Evolutionary conservation across 257 asterid genomes (phyloP), one percentile per base, ranked within the genome.

Genomic region (Nicotiana benthamiana): DNA sequence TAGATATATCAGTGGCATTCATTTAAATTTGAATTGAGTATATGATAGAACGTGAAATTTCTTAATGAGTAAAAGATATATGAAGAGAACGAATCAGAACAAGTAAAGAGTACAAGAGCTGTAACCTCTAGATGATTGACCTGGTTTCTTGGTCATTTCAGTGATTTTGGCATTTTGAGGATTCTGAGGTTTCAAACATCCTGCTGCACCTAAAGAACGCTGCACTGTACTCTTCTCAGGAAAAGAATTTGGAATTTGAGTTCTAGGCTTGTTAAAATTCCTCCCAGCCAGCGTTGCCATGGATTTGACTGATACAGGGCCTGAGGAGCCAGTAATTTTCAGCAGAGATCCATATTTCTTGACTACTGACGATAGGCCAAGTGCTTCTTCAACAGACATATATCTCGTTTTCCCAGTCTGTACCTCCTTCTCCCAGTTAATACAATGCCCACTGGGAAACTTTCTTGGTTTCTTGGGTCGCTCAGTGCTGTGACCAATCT

Each of bases 331-430:
- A 34, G 79, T 15, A 68, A 15, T 22, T 63, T 36, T 84, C 16
- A 79, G 59, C 7, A 77, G 62, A 78, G 81, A 68, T 28, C 32
- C 54, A 53, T 68, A 18, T 26, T 13, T 79, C n/a, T 22, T 81
- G 80, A 85, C 83, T 54, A 88, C 91, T 34, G 89, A 77, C 6
- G 89, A 79, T 60, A 93, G 90, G 87, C 1, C 81, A 48, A 91
- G 80, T 27, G 90, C 96, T 81, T 91, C 95, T 11, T 82, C 70
- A 70, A 83, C 85, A 67, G 87, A 52, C 54, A 94, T 51, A 83
- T 83, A 90, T 79, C 83, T 86, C 9, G 90, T 87, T 84, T 87
- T 94, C 79, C 95, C 91, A n/a, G 81, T 83, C 64, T 52, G 74
- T 22, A 87, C 88, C 88, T 75, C 79, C 84, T 86, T 92, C 78